Percentiles rank a stretch among this genome's conserved stretches.
Conservation (phyloP, 805 yeast species). For the Saccharomycopsis schoenii region DNA sequence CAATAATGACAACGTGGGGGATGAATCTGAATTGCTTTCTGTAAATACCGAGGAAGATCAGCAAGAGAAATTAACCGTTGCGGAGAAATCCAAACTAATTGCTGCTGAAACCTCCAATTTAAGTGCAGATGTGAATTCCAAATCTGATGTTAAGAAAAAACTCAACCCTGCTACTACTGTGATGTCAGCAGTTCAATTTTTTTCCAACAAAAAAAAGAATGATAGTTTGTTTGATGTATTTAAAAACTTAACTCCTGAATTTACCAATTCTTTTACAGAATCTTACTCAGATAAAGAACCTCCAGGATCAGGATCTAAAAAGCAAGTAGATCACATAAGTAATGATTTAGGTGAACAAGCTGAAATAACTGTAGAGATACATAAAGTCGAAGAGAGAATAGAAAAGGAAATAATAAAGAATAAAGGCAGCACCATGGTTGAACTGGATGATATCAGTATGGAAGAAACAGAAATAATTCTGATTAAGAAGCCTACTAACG, state of each 20-base stretch:
- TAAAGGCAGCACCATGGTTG: too few species aligned
- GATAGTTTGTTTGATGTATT: background rate
- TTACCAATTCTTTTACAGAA: background rate
- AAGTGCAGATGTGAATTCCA: background rate
- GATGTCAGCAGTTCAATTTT: background rate
- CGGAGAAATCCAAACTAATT: too few species aligned
- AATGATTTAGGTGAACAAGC: too few species aligned
- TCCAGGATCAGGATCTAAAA: background rate
- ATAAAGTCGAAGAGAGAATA: background rate
- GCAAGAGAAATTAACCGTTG: background rate
- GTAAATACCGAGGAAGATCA: background rate
- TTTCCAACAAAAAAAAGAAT: background rate
- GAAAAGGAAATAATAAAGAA: too few species aligned
- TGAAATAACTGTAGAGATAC: background rate
- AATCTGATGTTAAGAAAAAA: background rate
- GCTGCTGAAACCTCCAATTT: background rate
- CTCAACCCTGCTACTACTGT: background rate
- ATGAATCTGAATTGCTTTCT: background rate
- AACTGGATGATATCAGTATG: too few species aligned
- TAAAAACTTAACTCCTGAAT: background rate
- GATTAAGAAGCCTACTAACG: too few species aligned
- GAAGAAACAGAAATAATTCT: too few species aligned
- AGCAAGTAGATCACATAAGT: background rate
- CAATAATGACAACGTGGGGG: background rate
- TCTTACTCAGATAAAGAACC: background rate